Evolutionary conservation across 495 filamentous ascomycete genomes (phyloP).

Genomic region (Podospora australis): DNA sequence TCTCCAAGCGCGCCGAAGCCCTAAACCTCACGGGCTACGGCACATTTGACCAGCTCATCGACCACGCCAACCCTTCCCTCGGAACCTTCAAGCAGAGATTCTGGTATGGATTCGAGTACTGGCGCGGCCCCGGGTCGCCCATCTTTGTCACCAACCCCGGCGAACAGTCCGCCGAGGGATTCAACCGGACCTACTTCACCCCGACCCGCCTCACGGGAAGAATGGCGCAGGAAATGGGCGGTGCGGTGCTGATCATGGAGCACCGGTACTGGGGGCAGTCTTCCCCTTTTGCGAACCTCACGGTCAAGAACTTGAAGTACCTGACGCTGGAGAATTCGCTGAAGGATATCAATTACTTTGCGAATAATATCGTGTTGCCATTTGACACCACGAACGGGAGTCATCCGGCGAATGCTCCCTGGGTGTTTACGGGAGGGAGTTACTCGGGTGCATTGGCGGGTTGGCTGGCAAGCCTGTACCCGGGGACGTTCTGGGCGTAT

Average conservation of each 20-base stretch:
- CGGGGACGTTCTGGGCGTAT: constrained; percentile 64
- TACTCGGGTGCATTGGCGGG: constrained; percentile 59
- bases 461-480: constrained; percentile 53
- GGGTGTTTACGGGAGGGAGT: constrained; percentile 58
- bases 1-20: constrained; percentile 20
- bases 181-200: constrained; percentile 38
- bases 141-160: constrained; percentile 49
- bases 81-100: constrained; percentile 31
- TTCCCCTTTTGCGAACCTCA: constrained; percentile 51
- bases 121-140: constrained; percentile 27
- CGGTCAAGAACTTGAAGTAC: constrained; percentile 51
- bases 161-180: constrained; percentile 47
- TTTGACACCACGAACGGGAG: constrained; percentile 51
- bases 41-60: constrained; percentile 29
- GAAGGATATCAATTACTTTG: constrained; percentile 57
- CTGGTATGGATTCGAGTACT: constrained; percentile 29
- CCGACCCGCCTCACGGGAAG: constrained; percentile 37
- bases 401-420: constrained; percentile 50
- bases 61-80: constrained; percentile 24
- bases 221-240: constrained; percentile 48
- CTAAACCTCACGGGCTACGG: constrained; percentile 27
- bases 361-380: constrained; percentile 48
- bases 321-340: constrained; percentile 59
- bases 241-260: constrained; percentile 52
- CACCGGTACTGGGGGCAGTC: constrained; percentile 59